Base-by-base conservation (phyloP, 768 basidiomycete species). In the Pleurotus giganteus region DNA sequence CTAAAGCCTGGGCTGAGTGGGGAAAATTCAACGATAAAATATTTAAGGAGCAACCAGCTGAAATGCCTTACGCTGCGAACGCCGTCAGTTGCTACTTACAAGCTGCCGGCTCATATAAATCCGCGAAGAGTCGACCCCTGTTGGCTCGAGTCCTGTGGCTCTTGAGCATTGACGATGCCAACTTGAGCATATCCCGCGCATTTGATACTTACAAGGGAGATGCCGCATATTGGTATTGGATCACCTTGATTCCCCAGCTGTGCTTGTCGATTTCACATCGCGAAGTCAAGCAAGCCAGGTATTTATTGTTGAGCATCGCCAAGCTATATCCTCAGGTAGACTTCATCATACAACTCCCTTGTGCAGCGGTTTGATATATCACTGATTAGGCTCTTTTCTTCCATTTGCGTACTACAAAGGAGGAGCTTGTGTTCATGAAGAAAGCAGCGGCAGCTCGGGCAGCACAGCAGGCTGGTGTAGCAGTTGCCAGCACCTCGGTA, bases 1-100 rank as follows among this genome's bases (percentile, higher is more conserved):
- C 96, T 0, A 98, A 98, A 70, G 93, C 93, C 4, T 99, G 97
- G 97, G 94, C 94, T 1, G 94, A 98, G 66, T 99, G 95, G 96
- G 97, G 95, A 43, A 83, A 87, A 60, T 98, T 82, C 69, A 95
- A 90, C 60, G 97, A 99, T 69, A 83, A 84, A 36, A 83, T 94
- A 77, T 98, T 96, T 80, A 91, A 93, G 62, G 94, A 96, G 44
- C 74, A 80, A 31, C 88, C 91, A 2, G 75, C 61, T 45, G 90
- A 94, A 37, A 77, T 90, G 68, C 71, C 79, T 3, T 78, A 86
- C 59, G 97, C 94, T 2, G 89, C 88, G 2, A 89, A 88, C 66
- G 97, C 97, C 3, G 95, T 98, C 54, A 94, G 91, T 66, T 98
- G 95, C 69, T 99, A 98, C 71, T 81, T 99, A 6, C 96, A 98